Evolutionary conservation across 2,329 filamentous ascomycete species (phyloP), one percentile per base, ranked within the genome.

Genomic region (Cladosporium velox): DNA sequence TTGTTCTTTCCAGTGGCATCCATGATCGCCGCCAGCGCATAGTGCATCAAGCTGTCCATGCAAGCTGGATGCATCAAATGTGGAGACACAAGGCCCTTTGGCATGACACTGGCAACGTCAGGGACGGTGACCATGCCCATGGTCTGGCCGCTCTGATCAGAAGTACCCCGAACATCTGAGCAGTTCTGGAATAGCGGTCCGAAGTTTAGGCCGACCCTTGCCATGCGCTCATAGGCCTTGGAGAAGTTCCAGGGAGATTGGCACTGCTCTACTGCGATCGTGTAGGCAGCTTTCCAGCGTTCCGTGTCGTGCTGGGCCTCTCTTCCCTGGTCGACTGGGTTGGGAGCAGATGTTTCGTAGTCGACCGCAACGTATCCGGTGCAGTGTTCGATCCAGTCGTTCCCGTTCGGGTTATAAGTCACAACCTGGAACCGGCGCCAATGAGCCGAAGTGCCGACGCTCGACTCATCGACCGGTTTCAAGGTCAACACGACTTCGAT

Each of bases 401-500:
- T 35, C 4, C 21, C 57, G 26, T 28, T 54, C 14, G 51, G 24
- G 15, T 54, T 54, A 15, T 54, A 54, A 0, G 51, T 32, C 26
- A 54, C 51, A 4, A 54, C 51, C 18, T 54, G 51, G 51, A 54
- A 54, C 1, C 51, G 28, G 51, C 51, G 51, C 51, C 51, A 54
- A 32, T 32, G 51, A 5, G 34, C 57, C 8, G 34, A 47, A 30
- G 34, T 59, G 57, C 38, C 57, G 30, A 59, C 34, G 7, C 38
- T 47, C 8, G 57, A 59, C 32, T 59, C 57, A 18, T 38, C 57
- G 5, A 38, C 34, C 44, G 57, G 57, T 14, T 47, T 59, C 1
- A 59, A 52, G 11, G 24, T 41, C 59, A 86, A 74, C 4, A 79
- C 79, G 67, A 82, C 80, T 70, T 88, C 84, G 0, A 87, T 74